Conservation (phyloP, 2,329 filamentous ascomycete genomes). For the Grosmannia huntii region DNA sequence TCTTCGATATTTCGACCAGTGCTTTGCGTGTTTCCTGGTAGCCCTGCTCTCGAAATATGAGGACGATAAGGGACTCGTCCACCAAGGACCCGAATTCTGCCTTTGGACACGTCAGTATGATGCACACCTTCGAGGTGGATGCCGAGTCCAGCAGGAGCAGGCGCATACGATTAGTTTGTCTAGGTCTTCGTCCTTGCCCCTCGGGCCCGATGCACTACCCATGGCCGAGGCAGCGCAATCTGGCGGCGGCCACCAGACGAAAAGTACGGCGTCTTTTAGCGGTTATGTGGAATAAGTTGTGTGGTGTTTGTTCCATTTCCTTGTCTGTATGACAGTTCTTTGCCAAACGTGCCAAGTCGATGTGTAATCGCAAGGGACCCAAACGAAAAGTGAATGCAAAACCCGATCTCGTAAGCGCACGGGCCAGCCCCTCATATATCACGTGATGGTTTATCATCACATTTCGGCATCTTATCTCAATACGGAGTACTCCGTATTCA, state of each 20-base stretch:
- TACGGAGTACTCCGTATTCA: too few species aligned
- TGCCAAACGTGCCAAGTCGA: neutral
- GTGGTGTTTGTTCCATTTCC: neutral
- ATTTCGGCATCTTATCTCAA: neutral
- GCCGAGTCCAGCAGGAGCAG: neutral
- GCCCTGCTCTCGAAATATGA: conserved; percentile 62
- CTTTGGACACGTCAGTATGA: conserved; percentile 24
- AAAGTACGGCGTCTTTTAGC: neutral
- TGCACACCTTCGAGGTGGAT: neutral
- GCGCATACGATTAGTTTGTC: neutral
- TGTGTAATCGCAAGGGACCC: neutral
- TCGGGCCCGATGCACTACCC: neutral
- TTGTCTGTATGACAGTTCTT: neutral
- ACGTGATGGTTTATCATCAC: neutral
- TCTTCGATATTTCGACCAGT: conserved; percentile 52
- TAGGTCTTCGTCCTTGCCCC: neutral
- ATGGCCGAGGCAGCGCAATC: neutral
- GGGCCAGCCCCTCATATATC: neutral
- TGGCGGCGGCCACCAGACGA: neutral
- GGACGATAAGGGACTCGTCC: conserved; percentile 64
- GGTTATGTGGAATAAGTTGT: neutral
- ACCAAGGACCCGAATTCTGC: conserved; percentile 61
- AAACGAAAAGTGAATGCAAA: neutral
- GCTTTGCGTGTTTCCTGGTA: conserved; percentile 41
- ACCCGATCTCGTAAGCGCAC: neutral